These are phyloP conservation scores for Metschnikowia proteae DNA, from an alignment of 805 yeast genomes.

Conservation along the genomic window DNA sequence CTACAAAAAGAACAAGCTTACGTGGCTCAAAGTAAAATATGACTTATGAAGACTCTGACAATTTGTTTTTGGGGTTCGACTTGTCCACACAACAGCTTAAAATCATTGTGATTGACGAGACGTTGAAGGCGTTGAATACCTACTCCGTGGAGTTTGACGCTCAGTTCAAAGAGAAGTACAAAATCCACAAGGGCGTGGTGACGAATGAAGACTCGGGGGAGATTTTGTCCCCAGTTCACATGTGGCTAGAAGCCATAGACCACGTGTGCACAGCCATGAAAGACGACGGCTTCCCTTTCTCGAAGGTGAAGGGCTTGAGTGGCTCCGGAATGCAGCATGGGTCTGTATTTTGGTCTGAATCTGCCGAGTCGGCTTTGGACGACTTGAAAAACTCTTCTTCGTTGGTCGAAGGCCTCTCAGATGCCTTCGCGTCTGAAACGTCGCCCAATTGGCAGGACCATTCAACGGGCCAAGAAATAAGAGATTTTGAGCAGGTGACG, in stretches of 20 bases:
- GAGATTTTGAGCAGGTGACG: conserved; percentile 52
- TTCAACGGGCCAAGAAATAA: conserved; percentile 69
- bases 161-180: conserved; percentile 53
- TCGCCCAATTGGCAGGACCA: conserved; percentile 97
- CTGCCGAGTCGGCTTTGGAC: conserved; percentile 41
- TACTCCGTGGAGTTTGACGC: conserved; percentile 70
- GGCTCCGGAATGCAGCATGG: conserved; percentile 96
- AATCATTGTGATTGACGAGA: conserved; percentile 57
- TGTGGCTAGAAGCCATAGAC: conserved; percentile 88
- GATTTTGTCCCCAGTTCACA: conserved; percentile 74
- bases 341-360: conserved; percentile 70
- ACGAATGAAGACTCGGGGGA: conserved; percentile 51
- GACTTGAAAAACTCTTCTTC: conserved; percentile 29
- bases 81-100: conserved; percentile 88
- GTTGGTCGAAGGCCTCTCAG: conserved; percentile 45
- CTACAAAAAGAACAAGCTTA: conserved; percentile 47
- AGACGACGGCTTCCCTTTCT: conserved; percentile 51
- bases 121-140: conserved; percentile 50
- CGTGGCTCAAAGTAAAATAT: conserved; percentile 43
- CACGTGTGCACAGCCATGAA: conserved; percentile 52
- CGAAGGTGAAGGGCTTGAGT: conserved; percentile 58
- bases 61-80: conserved; percentile 66
- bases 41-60: conserved; percentile 14
- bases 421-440: conserved; percentile 56
- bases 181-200: conserved; percentile 71